phyloP scores from a whole-genome alignment of 2,329 filamentous ascomycete genomes.

The Triangularia verruculosa region DNA sequence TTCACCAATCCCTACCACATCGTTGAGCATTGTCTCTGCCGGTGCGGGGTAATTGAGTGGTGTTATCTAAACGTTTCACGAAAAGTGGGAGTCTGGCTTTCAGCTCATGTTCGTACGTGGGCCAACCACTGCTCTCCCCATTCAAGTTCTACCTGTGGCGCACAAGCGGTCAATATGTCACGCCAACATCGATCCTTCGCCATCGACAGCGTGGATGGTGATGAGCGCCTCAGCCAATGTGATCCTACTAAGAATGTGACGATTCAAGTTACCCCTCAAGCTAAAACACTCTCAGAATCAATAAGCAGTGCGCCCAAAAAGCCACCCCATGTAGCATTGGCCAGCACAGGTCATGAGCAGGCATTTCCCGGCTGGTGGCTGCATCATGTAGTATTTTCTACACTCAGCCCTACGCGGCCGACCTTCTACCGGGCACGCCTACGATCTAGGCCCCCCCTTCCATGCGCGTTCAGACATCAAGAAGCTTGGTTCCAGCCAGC shows the following conservation, averaged over 20 bases:
- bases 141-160: background rate
- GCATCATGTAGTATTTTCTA: background rate
- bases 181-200: background rate
- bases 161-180: background rate
- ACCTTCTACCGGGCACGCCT: background rate
- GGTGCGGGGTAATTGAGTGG: background rate
- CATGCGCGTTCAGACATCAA: background rate
- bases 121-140: background rate
- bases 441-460: background rate
- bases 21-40: background rate
- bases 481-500: background rate
- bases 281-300: background rate
- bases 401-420: background rate
- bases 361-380: background rate
- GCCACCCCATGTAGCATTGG: background rate
- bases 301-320: background rate
- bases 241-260: background rate
- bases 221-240: background rate
- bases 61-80: background rate
- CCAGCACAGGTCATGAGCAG: background rate
- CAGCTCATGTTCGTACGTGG: background rate
- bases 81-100: background rate
- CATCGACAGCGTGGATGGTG: background rate
- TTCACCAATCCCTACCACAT: too few species aligned
- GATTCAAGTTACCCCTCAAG: background rate